Evolutionary conservation across 148 eudicot species (phyloP), one percentile per base, ranked within the genome.

Genomic region (Fallopia convolvulus): DNA sequence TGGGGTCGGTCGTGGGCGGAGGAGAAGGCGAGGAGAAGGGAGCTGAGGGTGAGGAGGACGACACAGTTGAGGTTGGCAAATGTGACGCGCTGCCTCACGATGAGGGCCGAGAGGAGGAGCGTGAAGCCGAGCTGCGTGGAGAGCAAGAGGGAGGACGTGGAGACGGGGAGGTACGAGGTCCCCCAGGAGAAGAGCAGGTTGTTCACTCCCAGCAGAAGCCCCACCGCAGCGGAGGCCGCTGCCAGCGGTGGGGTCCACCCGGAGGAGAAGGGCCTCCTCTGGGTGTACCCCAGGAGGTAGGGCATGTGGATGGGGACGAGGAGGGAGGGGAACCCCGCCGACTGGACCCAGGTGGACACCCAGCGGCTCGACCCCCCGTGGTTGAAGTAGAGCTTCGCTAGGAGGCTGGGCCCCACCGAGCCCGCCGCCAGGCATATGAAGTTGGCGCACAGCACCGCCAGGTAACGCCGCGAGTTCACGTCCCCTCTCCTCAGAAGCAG

Each of bases 271-370:
- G 97, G 94, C 53, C 75, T 78, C 48, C 97, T 79, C 7, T 50
- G 63, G 11, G 88, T 86, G 66, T 32, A 76, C 5, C 75, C 75
- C n/a, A 83, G 52, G 6, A 79, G n/a, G 41, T 86, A 87, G 14
- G 92, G 90, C 33, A 88, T 50, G 53, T 79, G 78, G 8, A 90
- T 83, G 14, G 89, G 91, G 61, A 82, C 1, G 0, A 90, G 10
- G 14, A 92, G 89, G 18, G 83, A 44, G 0, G 97, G 97, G 63
- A 92, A 92, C 0, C 97, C 97, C 0, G 89, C 89, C 3, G 86
- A 86, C 82, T 92, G 97, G 76, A 92, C 88, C 89, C 89, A 89
- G 6, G 95, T 92, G 0, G 93, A 89, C 30, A 92, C 87, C 95
- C 95, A 92, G 8, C 89, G 75, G 80, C 91, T 89, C 0, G 91